These are phyloP conservation scores for Monosporascus sp. DNA, from an alignment of 2,329 filamentous ascomycete genomes.

Conservation along the genomic window DNA sequence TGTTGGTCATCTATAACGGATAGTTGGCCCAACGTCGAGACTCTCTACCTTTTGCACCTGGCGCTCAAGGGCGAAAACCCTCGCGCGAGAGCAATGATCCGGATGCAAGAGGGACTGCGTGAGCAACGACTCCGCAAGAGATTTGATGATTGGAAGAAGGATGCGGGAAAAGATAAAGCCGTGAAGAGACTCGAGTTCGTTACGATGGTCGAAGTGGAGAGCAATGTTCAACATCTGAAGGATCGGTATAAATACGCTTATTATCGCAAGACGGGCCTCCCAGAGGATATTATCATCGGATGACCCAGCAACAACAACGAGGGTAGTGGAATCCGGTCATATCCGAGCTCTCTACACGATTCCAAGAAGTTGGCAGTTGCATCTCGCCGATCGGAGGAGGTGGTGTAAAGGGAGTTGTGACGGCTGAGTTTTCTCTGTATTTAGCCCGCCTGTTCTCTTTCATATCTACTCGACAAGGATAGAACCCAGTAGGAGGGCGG, in stretches of 20 bases:
- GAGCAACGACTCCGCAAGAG: conserved; percentile 15
- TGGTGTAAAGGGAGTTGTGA: too few relatives aligned
- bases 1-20: conserved; percentile 23
- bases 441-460: too few relatives aligned
- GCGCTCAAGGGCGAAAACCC: conserved; percentile 18
- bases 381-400: too few relatives aligned
- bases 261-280: conserved; percentile 19
- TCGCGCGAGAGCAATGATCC: conserved; percentile 23
- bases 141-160: conserved; percentile 27
- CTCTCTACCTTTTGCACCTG: conserved; percentile 23
- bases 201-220: conserved; percentile 17
- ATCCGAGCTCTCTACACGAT: too few relatives aligned
- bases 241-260: conserved; percentile 17
- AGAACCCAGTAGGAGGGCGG: too few relatives aligned
- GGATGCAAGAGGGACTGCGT: conserved; percentile 14
- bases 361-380: too few relatives aligned
- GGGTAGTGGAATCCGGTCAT: too few relatives aligned
- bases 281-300: conserved; percentile 24
- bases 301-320: conserved; percentile 5
- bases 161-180: conserved; percentile 8
- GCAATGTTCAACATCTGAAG: conserved; percentile 1
- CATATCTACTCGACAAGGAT: too few relatives aligned
- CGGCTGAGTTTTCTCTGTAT: too few relatives aligned
- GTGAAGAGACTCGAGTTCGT: conserved; percentile 23
- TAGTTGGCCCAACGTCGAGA: conserved; percentile 25